These are phyloP conservation scores for Naumovozyma baii DNA, from an alignment of 805 yeast species.

Conservation along the genomic window DNA sequence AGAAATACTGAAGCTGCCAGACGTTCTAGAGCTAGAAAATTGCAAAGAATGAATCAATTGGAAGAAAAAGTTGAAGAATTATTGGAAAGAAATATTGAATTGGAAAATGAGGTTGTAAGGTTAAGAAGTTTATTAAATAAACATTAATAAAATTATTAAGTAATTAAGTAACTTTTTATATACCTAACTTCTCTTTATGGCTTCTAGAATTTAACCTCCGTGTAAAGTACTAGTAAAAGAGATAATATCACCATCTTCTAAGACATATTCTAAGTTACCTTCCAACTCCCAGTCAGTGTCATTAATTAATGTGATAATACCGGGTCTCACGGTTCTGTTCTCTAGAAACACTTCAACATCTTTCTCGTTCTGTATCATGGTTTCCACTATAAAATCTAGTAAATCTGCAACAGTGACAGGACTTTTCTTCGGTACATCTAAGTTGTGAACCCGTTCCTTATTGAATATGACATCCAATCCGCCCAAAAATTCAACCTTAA, in stretches of 20 bases:
- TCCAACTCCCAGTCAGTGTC: conserved; percentile 97
- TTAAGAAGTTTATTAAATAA: conserved; percentile 40
- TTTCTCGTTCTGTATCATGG: conserved; percentile 48
- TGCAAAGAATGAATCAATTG: conserved; percentile 76
- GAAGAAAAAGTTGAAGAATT: conserved; percentile 68
- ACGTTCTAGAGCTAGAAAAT: conserved; percentile 86
- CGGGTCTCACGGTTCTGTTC: conserved; percentile 79
- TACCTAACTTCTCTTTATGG: neutral
- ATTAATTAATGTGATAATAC: conserved; percentile 80
- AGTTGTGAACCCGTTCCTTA: conserved; percentile 44
- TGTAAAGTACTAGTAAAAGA: conserved; percentile 90
- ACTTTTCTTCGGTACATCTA: conserved; percentile 38
- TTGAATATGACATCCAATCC: conserved; percentile 77
- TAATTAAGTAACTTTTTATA: conserved; percentile 1
- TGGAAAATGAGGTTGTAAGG: conserved; percentile 56
- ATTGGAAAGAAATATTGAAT: conserved; percentile 44
- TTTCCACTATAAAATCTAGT: conserved; percentile 42
- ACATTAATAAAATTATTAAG: neutral
- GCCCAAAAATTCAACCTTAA: conserved; percentile 47
- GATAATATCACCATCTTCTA: conserved; percentile 66
- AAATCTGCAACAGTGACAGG: conserved; percentile 38
- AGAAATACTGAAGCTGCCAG: conserved; percentile 95
- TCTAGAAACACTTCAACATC: conserved; percentile 71
- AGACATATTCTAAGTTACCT: conserved; percentile 72
- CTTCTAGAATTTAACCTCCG: conserved; percentile 57